Conservation (phyloP, 2,329 filamentous ascomycete species). For the Sphaerulina musiva region DNA sequence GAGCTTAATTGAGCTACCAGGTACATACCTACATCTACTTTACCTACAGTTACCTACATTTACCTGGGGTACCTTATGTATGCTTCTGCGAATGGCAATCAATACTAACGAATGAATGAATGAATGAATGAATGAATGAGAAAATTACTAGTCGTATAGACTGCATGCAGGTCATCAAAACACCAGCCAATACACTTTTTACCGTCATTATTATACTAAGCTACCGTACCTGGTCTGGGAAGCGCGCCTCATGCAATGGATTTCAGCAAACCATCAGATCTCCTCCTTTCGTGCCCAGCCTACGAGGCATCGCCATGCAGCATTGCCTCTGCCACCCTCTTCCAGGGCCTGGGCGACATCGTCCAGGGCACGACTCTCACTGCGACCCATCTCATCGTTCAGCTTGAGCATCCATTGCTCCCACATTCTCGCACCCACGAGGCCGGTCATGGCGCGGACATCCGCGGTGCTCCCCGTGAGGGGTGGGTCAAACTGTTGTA, state of each 20-base stretch:
- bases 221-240: not conserved
- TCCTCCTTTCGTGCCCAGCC: slow-evolving; percentile 52
- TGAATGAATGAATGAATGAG: too few relatives aligned
- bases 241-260: not conserved
- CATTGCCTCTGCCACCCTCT: slow-evolving; percentile 52
- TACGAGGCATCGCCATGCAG: slow-evolving; percentile 55
- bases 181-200: too few relatives aligned
- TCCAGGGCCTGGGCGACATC: slow-evolving; percentile 54
- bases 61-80: too few relatives aligned
- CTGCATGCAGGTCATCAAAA: slow-evolving; percentile 2
- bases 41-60: too few relatives aligned
- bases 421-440: slow-evolving; percentile 86
- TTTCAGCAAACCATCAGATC: not conserved
- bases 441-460: slow-evolving; percentile 57
- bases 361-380: slow-evolving; percentile 47
- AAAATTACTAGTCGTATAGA: too few relatives aligned
- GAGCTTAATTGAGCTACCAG: too few relatives aligned
- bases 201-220: slow-evolving; percentile 2
- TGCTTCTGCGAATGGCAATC: too few relatives aligned
- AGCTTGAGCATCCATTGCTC: slow-evolving; percentile 91
- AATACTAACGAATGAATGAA: too few relatives aligned
- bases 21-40: too few relatives aligned
- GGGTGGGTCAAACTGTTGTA: slow-evolving; percentile 28
- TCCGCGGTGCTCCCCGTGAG: slow-evolving; percentile 33
- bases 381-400: slow-evolving; percentile 76